Evolutionary conservation across 805 yeast species (phyloP).

Genomic region (Yamadazyma sp.): DNA sequence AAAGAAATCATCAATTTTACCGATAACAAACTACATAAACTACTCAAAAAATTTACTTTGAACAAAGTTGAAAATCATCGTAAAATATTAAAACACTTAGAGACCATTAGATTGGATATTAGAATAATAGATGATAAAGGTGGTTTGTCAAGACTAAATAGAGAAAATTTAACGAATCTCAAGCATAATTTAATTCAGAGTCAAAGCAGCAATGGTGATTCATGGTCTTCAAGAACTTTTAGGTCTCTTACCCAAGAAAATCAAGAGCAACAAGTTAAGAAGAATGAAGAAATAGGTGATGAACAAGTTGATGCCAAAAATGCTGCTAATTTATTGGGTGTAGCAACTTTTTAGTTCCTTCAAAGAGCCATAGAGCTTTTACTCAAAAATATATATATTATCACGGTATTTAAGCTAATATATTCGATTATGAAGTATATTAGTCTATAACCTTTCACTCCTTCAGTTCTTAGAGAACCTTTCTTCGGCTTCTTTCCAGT

Average conservation of each 20-base stretch:
- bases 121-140: slow-evolving; percentile 73
- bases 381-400: not conserved
- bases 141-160: slow-evolving; percentile 78
- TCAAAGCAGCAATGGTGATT: slow-evolving; percentile 40
- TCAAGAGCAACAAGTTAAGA: slow-evolving; percentile 16
- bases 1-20: slow-evolving; percentile 55
- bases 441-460: not conserved
- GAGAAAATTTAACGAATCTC: slow-evolving; percentile 56
- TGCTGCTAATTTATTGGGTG: slow-evolving; percentile 81
- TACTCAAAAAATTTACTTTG: slow-evolving; percentile 59
- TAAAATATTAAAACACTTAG: slow-evolving; percentile 70
- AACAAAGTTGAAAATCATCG: slow-evolving; percentile 84
- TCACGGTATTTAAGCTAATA: not conserved
- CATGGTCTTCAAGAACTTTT: slow-evolving; percentile 43
- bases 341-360: slow-evolving; percentile 67
- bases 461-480: too few species aligned
- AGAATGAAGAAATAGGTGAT: slow-evolving; percentile 25
- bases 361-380: not conserved
- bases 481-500: slow-evolving; percentile 87
- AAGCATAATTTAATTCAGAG: slow-evolving; percentile 42
- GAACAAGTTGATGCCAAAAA: slow-evolving; percentile 65
- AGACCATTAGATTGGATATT: slow-evolving; percentile 65
- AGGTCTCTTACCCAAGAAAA: slow-evolving; percentile 30
- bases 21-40: slow-evolving; percentile 51
- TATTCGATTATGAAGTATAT: not conserved